Base-by-base conservation (phyloP, 2,329 filamentous ascomycete genomes). In the Nemania sp. region DNA sequence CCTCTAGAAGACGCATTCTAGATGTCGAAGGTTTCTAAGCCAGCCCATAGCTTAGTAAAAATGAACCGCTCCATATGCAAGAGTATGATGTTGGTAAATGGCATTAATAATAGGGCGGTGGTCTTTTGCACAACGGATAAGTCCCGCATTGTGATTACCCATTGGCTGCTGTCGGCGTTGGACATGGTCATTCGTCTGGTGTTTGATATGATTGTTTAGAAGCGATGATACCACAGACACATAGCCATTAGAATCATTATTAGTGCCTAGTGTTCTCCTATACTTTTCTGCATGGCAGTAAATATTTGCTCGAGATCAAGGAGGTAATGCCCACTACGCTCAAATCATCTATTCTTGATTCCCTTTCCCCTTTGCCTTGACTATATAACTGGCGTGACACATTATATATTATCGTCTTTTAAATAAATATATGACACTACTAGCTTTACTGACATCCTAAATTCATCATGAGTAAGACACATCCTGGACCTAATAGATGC, bases 1-100 rank as follows among this genome's bases (percentile, higher is more conserved):
- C 94, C 94, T 13, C 92, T 97, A 80, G 94, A 97, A 81, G 93
- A 97, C 79, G 89, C 89, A 32, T 92, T 90, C 72, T 90, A 82
- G 79, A 53, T 43, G 24, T 18, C 24, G 22, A 35, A 22, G 56
- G 22, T 56, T 58, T 22, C 32, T 53, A 20, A 5, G 8, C 38
- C 35, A 58, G 35, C 22, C 26, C 49, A 32, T 18, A 11, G 35
- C n/a, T 58, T 58, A 43, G 43, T 32, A n/a, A 61, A 27, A 57
- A 18, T 49, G 18, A n/a, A 29, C n/a, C 13, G 10, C 27, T 55
- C 13, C 43, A 11, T 4, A 8, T 47, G 38, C 24, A 2, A 29
- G 38, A 27, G 51, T 5, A 55, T 56, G 41, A 20, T 10, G 32
- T 24, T 38, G 38, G 22, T 13, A 38, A 64, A 22, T n/a, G 53